Evolutionary conservation across 1,284 basidiomycete species (phyloP).

Genomic region (Mycosarcoma mackinlayi): DNA sequence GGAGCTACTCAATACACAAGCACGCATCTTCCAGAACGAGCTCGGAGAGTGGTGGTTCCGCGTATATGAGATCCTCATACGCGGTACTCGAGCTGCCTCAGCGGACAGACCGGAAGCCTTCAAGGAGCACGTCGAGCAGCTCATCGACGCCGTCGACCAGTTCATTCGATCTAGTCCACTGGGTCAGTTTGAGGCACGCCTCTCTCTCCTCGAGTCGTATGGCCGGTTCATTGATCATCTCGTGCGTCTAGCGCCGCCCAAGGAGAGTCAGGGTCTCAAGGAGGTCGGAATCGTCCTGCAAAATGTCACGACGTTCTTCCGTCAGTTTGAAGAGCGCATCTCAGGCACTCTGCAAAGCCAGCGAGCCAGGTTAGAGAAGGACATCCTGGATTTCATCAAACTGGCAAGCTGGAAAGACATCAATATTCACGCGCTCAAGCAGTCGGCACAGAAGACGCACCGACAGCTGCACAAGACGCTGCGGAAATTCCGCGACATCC

Average conservation of each 20-base stretch:
- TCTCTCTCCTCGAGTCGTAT: constrained; percentile 80
- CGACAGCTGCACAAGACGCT: constrained; percentile 90
- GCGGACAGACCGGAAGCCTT: constrained; percentile 68
- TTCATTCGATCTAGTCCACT: constrained; percentile 83
- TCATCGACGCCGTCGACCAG: constrained; percentile 83
- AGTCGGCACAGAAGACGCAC: constrained; percentile 90
- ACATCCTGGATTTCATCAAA: constrained; percentile 86
- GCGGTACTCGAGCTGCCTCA: constrained; percentile 41
- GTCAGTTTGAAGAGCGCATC: constrained; percentile 75
- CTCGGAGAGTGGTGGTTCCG: constrained; percentile 91
- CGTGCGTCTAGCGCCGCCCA: constrained; percentile 37
- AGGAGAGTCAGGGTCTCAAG: constrained; percentile 41
- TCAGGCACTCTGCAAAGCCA: constrained; percentile 74
- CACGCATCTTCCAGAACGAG: constrained; percentile 64
- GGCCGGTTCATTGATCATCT: constrained; percentile 65
- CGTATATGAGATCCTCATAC: constrained; percentile 83
- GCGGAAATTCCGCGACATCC: constrained; percentile 88
- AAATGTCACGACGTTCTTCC: constrained; percentile 77
- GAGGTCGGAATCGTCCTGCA: constrained; percentile 74
- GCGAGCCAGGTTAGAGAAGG: constrained; percentile 78
- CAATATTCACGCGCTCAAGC: constrained; percentile 92
- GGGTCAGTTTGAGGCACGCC: constrained; percentile 81
- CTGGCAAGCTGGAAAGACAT: constrained; percentile 98
- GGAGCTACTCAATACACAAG: constrained; percentile 75
- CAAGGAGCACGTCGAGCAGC: constrained; percentile 75